phyloP scores from a whole-genome alignment of 225 moss, liverwort and hornwort genomes.

The Straminergon stramineum region DNA sequence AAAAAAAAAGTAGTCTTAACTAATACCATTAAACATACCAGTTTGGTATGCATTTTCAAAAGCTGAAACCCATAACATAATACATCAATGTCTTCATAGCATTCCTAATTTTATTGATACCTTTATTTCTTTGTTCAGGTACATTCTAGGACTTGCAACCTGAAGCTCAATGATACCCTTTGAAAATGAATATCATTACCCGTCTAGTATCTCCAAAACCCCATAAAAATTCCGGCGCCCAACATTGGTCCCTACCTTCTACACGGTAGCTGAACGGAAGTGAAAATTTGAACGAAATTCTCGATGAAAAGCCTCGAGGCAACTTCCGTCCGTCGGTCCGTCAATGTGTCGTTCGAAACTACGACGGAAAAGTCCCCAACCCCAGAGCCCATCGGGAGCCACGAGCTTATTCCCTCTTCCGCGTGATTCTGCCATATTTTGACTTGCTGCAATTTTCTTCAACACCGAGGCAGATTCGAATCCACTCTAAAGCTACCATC shows the following conservation, averaged over 20 bases:
- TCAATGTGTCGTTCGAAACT: background rate
- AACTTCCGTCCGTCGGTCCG: background rate
- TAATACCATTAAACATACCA: background rate
- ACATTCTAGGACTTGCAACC: accelerated
- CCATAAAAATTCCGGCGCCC: accelerated
- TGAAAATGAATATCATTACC: background rate
- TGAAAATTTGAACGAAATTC: background rate
- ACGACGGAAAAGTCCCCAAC: background rate
- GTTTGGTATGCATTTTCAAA: background rate
- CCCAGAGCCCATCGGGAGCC: background rate
- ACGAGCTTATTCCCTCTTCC: background rate
- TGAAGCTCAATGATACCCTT: background rate
- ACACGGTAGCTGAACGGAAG: too few species aligned
- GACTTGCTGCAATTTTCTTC: background rate
- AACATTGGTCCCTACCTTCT: background rate
- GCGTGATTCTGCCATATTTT: background rate
- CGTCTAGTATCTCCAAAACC: background rate
- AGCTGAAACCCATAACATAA: background rate
- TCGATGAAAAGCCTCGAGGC: background rate
- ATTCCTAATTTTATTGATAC: background rate
- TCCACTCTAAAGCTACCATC: background rate
- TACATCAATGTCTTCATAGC: background rate
- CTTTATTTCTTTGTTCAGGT: background rate
- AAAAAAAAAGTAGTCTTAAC: too few species aligned
- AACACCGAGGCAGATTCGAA: background rate